Evolutionary conservation across 495 filamentous ascomycete species (phyloP).

Genomic region (Emericellopsis terricola): DNA sequence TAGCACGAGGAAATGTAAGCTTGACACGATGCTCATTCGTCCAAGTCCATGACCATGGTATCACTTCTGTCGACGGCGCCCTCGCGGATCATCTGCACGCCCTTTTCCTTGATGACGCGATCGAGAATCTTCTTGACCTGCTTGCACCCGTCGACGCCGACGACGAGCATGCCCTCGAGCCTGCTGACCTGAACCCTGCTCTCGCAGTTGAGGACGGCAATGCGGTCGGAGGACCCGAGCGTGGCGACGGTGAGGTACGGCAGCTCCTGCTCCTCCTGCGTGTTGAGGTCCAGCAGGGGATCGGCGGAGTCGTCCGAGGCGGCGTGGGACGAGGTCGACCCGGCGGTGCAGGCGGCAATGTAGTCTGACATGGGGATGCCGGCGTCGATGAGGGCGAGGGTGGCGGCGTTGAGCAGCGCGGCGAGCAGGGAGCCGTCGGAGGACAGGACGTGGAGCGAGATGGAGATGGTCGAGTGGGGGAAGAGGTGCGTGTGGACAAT

Average conservation of each 20-base stretch:
- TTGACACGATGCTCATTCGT: slow-evolving; percentile 7
- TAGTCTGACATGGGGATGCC: slow-evolving; percentile 90
- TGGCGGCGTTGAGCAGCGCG: slow-evolving; percentile 77
- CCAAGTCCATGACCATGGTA: slow-evolving; percentile 25
- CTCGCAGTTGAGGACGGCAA: slow-evolving; percentile 70
- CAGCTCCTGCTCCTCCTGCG: slow-evolving; percentile 74
- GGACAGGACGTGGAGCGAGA: slow-evolving; percentile 73
- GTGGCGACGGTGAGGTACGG: slow-evolving; percentile 78
- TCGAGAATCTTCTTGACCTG: slow-evolving; percentile 67
- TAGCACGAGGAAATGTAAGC: too few relatives aligned
- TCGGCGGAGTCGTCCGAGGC: slow-evolving; percentile 54
- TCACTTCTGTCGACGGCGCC: slow-evolving; percentile 27
- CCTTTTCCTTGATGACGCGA: slow-evolving; percentile 45
- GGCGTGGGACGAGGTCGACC: slow-evolving; percentile 48
- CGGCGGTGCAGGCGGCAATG: slow-evolving; percentile 72
- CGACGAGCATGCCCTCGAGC: slow-evolving; percentile 79
- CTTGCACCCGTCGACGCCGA: slow-evolving; percentile 81
- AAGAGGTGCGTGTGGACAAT: slow-evolving; percentile 73
- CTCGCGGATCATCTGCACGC: slow-evolving; percentile 42
- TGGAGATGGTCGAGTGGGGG: slow-evolving; percentile 67
- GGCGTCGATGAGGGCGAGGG: slow-evolving; percentile 82
- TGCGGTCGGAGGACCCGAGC: slow-evolving; percentile 49
- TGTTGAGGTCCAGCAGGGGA: slow-evolving; percentile 76
- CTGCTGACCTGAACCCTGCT: slow-evolving; percentile 56
- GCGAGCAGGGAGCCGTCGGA: slow-evolving; percentile 85